Evolutionary conservation across 148 eudicot species (phyloP), one percentile per base, ranked within the genome.

Genomic region (Cornus kousa): DNA sequence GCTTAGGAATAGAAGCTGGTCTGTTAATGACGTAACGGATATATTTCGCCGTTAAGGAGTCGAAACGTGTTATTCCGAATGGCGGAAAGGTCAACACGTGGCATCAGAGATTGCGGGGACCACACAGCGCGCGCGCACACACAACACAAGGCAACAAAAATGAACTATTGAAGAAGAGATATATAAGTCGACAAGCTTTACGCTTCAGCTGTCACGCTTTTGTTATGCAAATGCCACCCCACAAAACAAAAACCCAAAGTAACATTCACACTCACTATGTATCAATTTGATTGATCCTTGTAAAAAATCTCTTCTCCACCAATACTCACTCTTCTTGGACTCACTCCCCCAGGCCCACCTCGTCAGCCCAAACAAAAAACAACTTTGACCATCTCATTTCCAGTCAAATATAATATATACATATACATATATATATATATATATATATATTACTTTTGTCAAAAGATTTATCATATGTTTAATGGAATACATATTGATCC

Each of bases 21-120:
- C 48, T 43, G 70, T 39, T 60, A 71, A 68, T 72, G 70, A 69
- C 74, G 65, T 28, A 19, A 53, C 70, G 69, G 9, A 70, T 33
- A 83, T 77, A 73, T 78, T 68, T 72, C 72, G 71, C 85, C 62
- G 64, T 78, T 85, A 73, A 73, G 57, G 59, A 32, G 76, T n/a
- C 74, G 87, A 81, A 80, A 80, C 69, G 83, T 80, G 82, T 59
- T 67, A 68, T 17, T 70, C 37, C 6, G 0, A 66, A n/a, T 22
- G 53, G 31, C 48, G 72, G 75, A 68, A 24, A 9, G 43, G 76
- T 31, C 77, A 84, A 81, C 83, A 80, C 73, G 83, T 80, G 82
- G 80, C 3, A 39, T 39, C 67, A 3, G 8, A 67, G 5, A 32
- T 32, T 28, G 75, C 77, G 81, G 85, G 85, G 79, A 67, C 85